A percentile compares a stretch with the other conserved stretches of the same genome.
Evolutionary conservation across 73 alveolate species (phyloP).

Genomic region (Paramecium sexaurelia): DNA sequence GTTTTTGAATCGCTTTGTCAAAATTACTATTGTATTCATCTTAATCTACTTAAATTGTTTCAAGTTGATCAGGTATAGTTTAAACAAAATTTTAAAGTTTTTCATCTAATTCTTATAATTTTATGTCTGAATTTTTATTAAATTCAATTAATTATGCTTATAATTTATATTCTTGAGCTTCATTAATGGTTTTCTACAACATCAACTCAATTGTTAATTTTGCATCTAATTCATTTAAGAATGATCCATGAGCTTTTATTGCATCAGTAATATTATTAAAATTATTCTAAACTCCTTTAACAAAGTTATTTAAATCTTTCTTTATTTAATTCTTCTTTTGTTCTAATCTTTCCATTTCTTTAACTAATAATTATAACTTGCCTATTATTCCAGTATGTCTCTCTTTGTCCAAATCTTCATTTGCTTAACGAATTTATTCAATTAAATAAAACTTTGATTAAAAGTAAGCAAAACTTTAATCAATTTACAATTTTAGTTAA

Average conservation of each 20-base stretch:
- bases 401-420: conserved; percentile 48
- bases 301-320: conserved; percentile 25
- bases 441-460: not conserved
- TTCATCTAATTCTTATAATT: conserved; percentile 17
- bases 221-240: conserved; percentile 51
- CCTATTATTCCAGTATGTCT: conserved; percentile 52
- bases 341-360: conserved; percentile 49
- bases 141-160: not conserved
- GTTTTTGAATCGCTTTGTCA: not conserved
- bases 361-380: not conserved
- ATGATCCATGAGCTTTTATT: not conserved
- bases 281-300: conserved; percentile 33
- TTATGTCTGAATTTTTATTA: not conserved
- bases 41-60: conserved; percentile 40
- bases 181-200: not conserved
- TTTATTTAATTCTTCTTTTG: conserved; percentile 37
- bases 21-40: not conserved
- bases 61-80: conserved; percentile 3
- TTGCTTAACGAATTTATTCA: not conserved
- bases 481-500: conserved; percentile 5
- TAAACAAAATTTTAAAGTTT: not conserved
- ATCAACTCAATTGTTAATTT: conserved; percentile 23
- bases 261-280: conserved; percentile 20
- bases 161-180: not conserved
- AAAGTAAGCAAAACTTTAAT: not conserved